Conservation (phyloP, 208 protist genomes). For the Strigomonas culicis region DNA sequence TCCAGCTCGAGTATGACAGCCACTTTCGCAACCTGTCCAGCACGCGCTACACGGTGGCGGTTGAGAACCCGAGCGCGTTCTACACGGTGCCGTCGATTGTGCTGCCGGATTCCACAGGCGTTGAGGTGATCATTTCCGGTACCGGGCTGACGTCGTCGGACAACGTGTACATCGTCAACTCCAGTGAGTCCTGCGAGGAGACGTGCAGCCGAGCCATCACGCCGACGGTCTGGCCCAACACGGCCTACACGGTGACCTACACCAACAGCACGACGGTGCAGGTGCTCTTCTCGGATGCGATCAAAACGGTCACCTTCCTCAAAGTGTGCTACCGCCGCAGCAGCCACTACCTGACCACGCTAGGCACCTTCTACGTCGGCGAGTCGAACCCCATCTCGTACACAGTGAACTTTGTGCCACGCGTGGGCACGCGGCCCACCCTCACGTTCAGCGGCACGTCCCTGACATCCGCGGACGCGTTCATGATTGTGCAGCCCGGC, state of each 20-base stretch:
- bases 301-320: constrained; percentile 40
- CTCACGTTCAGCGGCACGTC: constrained; percentile 64
- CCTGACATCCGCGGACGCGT: constrained; percentile 44
- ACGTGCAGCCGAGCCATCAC: constrained; percentile 55
- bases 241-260: constrained; percentile 32
- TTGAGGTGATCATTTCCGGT: constrained; percentile 54
- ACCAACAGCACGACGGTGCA: constrained; percentile 42
- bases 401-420: constrained; percentile 63
- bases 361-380: constrained; percentile 50
- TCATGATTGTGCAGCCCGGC: constrained; percentile 58
- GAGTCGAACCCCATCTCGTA: constrained; percentile 70
- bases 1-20: constrained; percentile 46
- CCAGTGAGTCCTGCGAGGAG: constrained; percentile 53
- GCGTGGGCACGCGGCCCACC: constrained; percentile 68
- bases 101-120: constrained; percentile 31
- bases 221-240: constrained; percentile 35
- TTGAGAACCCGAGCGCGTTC: constrained; percentile 47
- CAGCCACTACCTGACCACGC: constrained; percentile 39
- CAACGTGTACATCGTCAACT: constrained; percentile 55
- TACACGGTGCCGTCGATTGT: constrained; percentile 49
- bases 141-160: constrained; percentile 38
- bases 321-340: constrained; percentile 80
- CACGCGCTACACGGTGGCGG: constrained; percentile 20
- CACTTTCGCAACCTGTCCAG: constrained; percentile 37
- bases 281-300: constrained; percentile 32